phyloP scores from a whole-genome alignment of 2,329 filamentous ascomycete species.

The Aspergillus fijiensis region DNA sequence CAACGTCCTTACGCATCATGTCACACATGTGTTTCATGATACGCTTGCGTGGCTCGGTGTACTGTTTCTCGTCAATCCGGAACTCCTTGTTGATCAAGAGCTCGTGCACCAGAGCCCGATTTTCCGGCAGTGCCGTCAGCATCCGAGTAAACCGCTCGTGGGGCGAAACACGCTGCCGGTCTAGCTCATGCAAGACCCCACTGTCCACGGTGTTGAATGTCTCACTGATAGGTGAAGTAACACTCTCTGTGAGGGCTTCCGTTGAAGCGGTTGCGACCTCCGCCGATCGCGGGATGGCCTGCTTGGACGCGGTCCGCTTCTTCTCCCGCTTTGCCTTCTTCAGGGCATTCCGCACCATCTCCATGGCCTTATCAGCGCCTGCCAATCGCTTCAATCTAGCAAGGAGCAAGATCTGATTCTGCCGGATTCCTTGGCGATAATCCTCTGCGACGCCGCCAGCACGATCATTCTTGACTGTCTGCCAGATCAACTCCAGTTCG shows the following conservation, averaged over 20 bases:
- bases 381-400: constrained; percentile 62
- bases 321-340: constrained; percentile 57
- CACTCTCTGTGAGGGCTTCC: constrained; percentile 38
- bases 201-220: constrained; percentile 40
- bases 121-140: constrained; percentile 61
- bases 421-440: constrained; percentile 63
- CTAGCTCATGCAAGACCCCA: constrained; percentile 35
- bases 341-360: constrained; percentile 60
- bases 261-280: constrained; percentile 35
- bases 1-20: constrained; percentile 58
- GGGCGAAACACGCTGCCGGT: constrained; percentile 35
- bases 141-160: constrained; percentile 51
- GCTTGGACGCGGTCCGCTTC: constrained; percentile 53
- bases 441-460: constrained; percentile 62
- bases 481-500: constrained; percentile 66
- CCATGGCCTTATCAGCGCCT: constrained; percentile 60
- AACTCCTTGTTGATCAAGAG: constrained; percentile 64
- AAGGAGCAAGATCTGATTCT: constrained; percentile 64
- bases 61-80: constrained; percentile 54
- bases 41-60: constrained; percentile 53
- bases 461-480: constrained; percentile 64
- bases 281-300: constrained; percentile 59
- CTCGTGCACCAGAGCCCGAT: constrained; percentile 63
- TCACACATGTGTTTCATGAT: constrained; percentile 61
- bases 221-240: constrained; percentile 42